Base-by-base conservation (phyloP, 192 early-diverging fungal species). In the Obelidium mucronatum region DNA sequence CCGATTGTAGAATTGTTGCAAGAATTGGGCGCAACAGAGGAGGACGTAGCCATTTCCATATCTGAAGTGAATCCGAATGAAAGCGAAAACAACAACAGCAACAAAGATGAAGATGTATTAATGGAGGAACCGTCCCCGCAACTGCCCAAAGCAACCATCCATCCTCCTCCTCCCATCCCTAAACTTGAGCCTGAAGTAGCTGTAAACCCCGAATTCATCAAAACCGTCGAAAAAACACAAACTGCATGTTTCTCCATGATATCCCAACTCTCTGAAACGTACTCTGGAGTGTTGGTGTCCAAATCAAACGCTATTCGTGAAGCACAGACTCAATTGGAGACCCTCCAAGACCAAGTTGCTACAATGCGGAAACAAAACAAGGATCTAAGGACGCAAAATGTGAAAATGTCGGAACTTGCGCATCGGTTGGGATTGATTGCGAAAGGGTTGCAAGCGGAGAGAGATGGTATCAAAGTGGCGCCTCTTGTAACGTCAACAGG, bases 331-430 rank as follows among this genome's bases (percentile, higher is more conserved):
- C 15, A 61, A n/a, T n/a, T 74, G 17, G 56, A 8, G 13, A 13
- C 40, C 11, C 56, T 51, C 2, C 34, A 44, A 26, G 19, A 26
- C 40, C 19, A 74, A 40, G 39, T 74, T 24, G 30, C 15, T 13
- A 24, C 17, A 22, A n/a, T 74, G 37, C 72, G 72, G 35, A 74
- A 63, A 28, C 34, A 74, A 48, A 74, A 74, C 72, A 74, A 63
- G 40, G 72, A 62, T 40, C 31, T 74, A 39, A 55, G 72, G 8
- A 24, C 36, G 1, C 72, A 74, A 31, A 74, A 63, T 48, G 59
- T 74, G 24, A 60, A 40, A 15, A 62, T 74, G 2, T 13, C 24
- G 24, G 72, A 74, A 42, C 1, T 62, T 13, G 42, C 60, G 39
- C 72, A 74, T 63, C 56, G 72, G 13, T 62, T 74, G 30, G 72